A percentile compares a stretch with the other conserved stretches of the same genome.
Evolutionary conservation across 768 basidiomycete species (phyloP).

Genomic region (Hygrocybe punicea): DNA sequence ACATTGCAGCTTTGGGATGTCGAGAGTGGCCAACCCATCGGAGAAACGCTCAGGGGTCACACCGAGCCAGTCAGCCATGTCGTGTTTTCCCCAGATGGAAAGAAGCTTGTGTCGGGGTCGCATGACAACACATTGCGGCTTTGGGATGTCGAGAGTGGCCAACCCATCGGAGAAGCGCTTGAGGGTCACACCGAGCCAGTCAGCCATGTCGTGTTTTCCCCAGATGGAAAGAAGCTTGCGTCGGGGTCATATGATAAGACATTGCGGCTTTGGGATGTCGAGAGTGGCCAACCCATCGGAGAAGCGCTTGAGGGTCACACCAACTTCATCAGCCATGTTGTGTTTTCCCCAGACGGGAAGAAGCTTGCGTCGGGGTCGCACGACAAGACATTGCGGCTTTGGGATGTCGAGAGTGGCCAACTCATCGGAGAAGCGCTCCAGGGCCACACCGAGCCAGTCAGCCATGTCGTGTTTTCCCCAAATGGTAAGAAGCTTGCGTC

Average conservation of each 20-base stretch:
- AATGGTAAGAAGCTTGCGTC: not conserved
- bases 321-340: no score
- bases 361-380: no score
- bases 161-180: not conserved
- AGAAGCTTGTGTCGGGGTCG: constrained; percentile 26
- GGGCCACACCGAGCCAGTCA: not conserved
- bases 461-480: not conserved
- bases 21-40: not conserved
- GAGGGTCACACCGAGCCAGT: no score
- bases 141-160: not conserved
- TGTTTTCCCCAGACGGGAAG: no score
- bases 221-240: no score
- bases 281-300: no score
- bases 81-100: constrained; percentile 31
- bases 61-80: constrained; percentile 16
- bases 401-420: not conserved
- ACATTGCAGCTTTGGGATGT: no score
- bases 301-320: no score
- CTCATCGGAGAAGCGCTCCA: not conserved
- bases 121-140: not conserved
- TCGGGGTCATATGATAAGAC: no score
- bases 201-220: no score
- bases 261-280: no score
- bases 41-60: constrained; percentile 16
- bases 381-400: not conserved